Percentiles rank a stretch among this genome's conserved stretches.
phyloP scores from a whole-genome alignment of 352 stramenopile species.

The Pythium brassicae region DNA sequence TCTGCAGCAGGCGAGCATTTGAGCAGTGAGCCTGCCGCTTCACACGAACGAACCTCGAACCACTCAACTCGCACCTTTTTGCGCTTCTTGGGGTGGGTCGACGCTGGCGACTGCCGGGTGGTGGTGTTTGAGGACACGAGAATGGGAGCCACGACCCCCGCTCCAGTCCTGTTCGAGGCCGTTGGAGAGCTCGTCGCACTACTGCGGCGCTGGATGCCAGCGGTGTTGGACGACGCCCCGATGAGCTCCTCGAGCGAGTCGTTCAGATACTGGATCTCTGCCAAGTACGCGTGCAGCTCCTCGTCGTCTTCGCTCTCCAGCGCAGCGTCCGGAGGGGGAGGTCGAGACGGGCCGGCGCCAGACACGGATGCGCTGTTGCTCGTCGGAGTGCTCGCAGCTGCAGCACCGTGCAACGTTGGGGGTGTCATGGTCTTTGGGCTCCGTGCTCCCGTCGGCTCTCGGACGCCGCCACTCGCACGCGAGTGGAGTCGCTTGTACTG shows the following conservation, averaged over 20 bases:
- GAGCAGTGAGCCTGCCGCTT: too few relatives aligned
- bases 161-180: not conserved
- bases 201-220: not conserved
- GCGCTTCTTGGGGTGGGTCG: not conserved
- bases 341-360: not conserved
- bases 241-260: slow-evolving; percentile 8
- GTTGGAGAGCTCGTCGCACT: not conserved
- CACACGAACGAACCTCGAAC: too few relatives aligned
- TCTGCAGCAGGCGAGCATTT: too few relatives aligned
- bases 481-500: slow-evolving; percentile 41
- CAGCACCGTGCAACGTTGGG: too few relatives aligned
- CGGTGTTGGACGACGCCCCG: not conserved
- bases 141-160: slow-evolving; percentile 17
- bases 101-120: too few relatives aligned
- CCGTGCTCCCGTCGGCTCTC: too few relatives aligned
- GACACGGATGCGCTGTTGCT: too few relatives aligned
- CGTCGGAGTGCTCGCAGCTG: too few relatives aligned
- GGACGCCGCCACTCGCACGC: slow-evolving; percentile 10
- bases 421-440: too few relatives aligned
- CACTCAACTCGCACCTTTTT: not conserved
- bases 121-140: not conserved
- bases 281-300: slow-evolving; percentile 37
- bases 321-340: not conserved
- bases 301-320: slow-evolving; percentile 22
- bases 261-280: slow-evolving; percentile 42